These are phyloP conservation scores for Trichodelitschia bisporula DNA, from an alignment of 495 filamentous ascomycete species.

Conservation along the genomic window DNA sequence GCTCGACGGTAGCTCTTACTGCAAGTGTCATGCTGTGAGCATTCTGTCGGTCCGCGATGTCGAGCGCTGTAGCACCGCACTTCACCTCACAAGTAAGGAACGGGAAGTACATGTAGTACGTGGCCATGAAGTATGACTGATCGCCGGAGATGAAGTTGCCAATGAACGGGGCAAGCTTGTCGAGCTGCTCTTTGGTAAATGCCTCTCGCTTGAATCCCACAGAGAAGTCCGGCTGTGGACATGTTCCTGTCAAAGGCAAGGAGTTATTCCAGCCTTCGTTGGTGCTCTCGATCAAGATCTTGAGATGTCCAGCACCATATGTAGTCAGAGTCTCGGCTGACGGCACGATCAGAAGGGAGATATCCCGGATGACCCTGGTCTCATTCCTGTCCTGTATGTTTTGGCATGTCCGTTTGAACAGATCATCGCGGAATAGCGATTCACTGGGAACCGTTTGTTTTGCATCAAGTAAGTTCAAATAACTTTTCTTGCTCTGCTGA, in stretches of 20 bases:
- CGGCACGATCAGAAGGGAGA: slow-evolving; percentile 1
- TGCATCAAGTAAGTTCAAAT: not conserved
- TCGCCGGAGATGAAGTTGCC: not conserved
- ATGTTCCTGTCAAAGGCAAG: slow-evolving; percentile 5
- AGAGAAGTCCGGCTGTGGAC: slow-evolving; percentile 12
- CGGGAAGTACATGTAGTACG: slow-evolving; percentile 2
- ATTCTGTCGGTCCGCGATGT: slow-evolving; percentile 10
- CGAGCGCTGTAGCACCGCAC: slow-evolving; percentile 1
- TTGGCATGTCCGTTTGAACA: slow-evolving; percentile 1
- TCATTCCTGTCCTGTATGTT: slow-evolving; percentile 1
- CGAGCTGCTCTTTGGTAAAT: slow-evolving; percentile 19
- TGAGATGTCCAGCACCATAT: slow-evolving; percentile 1
- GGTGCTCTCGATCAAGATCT: slow-evolving; percentile 4
- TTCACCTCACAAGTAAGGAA: slow-evolving; percentile 1
- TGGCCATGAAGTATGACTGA: slow-evolving; percentile 1
- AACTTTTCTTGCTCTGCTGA: not conserved
- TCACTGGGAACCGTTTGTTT: slow-evolving; percentile 1
- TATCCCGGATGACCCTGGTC: slow-evolving; percentile 2
- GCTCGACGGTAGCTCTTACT: slow-evolving; percentile 13
- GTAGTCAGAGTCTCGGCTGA: slow-evolving; percentile 1
- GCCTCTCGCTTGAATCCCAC: slow-evolving; percentile 16
- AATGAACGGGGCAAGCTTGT: not conserved
- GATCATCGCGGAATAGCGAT: slow-evolving; percentile 1
- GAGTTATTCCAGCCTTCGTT: slow-evolving; percentile 9
- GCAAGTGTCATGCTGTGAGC: slow-evolving; percentile 15